Evolutionary conservation across 306 rosid genomes (phyloP), one percentile per base, ranked within the genome.

Genomic region (Acacia melanoxylon): DNA sequence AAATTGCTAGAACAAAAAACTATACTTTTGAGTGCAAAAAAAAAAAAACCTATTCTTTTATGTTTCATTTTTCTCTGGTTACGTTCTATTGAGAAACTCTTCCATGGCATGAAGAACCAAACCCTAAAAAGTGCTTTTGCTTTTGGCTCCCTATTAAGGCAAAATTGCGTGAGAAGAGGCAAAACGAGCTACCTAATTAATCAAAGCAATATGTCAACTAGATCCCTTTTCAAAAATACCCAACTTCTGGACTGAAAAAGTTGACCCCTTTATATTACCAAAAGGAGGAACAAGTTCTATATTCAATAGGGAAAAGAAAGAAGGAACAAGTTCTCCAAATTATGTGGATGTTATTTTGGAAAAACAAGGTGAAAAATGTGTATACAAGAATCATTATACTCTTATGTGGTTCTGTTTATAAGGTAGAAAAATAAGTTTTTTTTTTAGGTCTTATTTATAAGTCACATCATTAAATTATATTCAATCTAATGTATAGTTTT

Each of bases 41-140:
- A 27, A 27, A 27, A 27, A 27, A 27, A 1, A 1, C 29, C 19
- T 27, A 25, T 62, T 13, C 27, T 9, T 14, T 29, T 5, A 15
- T 29, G 4, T 15, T 3, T 62, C 41, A 27, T 7, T 63, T 29
- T 63, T 63, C 5, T 27, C 42, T 27, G 4, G 6, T 45, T 29
- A 29, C 1, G 35, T 31, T 63, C 45, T 27, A 37, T 37, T 52
- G 8, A 37, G 45, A 41, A 75, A 75, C 70, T 74, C 80, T 74
- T 78, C 74, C 72, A 5, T 33, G 81, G 13, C 49, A 37, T 54
- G 89, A 78, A 86, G 73, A 74, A 86, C 48, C 89, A 86, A 86
- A 49, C 52, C 35, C 52, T 29, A 22, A 74, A 81, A 83, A 41
- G 83, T 81, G 14, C 2, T 31, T 80, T 48, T 70, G 22, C 79